These are phyloP conservation scores for Harringtonia aguacate DNA, from an alignment of 2,329 filamentous ascomycete genomes.

Conservation along the genomic window DNA sequence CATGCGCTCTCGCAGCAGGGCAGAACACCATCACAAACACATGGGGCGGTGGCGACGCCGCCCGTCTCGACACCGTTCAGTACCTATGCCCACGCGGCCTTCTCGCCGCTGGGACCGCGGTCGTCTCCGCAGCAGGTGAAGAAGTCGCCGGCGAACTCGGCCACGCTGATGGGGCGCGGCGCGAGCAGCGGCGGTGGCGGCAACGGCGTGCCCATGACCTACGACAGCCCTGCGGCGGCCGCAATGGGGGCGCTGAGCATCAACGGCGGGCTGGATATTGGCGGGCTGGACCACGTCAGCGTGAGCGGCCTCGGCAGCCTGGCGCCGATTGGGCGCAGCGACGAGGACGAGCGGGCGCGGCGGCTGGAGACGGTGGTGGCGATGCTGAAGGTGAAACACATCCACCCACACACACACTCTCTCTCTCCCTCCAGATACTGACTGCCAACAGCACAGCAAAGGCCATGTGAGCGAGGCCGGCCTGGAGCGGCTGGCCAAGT, in stretches of 20 bases:
- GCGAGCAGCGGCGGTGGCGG: slow-evolving; percentile 13
- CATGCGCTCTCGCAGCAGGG: slow-evolving; percentile 38
- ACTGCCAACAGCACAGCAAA: slow-evolving; percentile 25
- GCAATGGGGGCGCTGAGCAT: slow-evolving; percentile 47
- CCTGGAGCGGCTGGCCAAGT: slow-evolving; percentile 58
- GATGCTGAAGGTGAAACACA: slow-evolving; percentile 37
- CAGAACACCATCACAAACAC: slow-evolving; percentile 34
- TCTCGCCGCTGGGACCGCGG: slow-evolving; percentile 45
- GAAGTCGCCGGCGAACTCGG: slow-evolving; percentile 47
- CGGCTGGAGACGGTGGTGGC: slow-evolving; percentile 41
- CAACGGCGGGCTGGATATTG: slow-evolving; percentile 38
- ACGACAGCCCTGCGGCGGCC: slow-evolving; percentile 54
- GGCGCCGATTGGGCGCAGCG: slow-evolving; percentile 25
- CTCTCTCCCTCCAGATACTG: too few relatives aligned
- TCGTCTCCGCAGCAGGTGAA: slow-evolving; percentile 56
- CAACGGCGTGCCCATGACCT: slow-evolving; percentile 37
- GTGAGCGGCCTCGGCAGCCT: slow-evolving; percentile 35
- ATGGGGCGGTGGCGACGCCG: slow-evolving; percentile 44
- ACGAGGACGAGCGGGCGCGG: slow-evolving; percentile 40
- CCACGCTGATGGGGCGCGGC: slow-evolving; percentile 35
- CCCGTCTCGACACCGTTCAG: slow-evolving; percentile 60
- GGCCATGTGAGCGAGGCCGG: slow-evolving; percentile 65
- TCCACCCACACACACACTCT: too few relatives aligned
- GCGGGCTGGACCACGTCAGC: slow-evolving; percentile 36
- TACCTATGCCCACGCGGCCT: slow-evolving; percentile 39